A percentile compares a stretch with the other conserved stretches of the same genome.
Evolutionary conservation across 169 alveolate species (phyloP).

Genomic region (Theileria annulata): DNA sequence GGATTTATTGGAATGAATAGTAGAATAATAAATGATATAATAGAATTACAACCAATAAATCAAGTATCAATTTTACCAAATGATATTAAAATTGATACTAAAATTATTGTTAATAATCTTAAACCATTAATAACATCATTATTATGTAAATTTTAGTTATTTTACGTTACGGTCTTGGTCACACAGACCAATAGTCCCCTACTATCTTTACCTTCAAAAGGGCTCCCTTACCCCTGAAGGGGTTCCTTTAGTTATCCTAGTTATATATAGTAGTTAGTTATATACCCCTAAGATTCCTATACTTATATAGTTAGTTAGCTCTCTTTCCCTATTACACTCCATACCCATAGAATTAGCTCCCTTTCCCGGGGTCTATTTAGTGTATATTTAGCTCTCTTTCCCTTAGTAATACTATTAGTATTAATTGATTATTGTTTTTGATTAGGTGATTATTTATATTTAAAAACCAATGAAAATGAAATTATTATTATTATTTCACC

Average conservation of each 20-base stretch:
- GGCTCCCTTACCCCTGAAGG: too few species aligned
- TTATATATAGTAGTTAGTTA: too few species aligned
- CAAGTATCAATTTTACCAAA: conserved; percentile 35
- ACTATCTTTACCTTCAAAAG: too few species aligned
- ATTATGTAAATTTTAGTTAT: conserved; percentile 16
- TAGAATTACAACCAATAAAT: conserved; percentile 46
- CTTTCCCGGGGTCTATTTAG: too few species aligned
- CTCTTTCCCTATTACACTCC: too few species aligned
- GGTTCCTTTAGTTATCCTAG: too few species aligned
- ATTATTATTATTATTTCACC: conserved; percentile 26
- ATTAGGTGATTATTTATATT: conserved; percentile 46
- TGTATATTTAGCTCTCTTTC: too few species aligned
- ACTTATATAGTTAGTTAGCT: neutral
- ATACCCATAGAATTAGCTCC: too few species aligned
- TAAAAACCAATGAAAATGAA: conserved; percentile 50
- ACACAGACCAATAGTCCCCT: too few species aligned
- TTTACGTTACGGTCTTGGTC: neutral
- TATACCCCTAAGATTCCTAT: neutral
- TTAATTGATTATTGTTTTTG: neutral
- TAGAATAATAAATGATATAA: neutral
- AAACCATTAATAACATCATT: conserved; percentile 44
- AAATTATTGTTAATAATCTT: conserved; percentile 14
- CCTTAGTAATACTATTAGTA: too few species aligned
- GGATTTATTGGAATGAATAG: conserved; percentile 26
- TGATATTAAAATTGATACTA: neutral